phyloP scores from a whole-genome alignment of 805 yeast genomes.

The Hanseniaspora nectarophila region DNA sequence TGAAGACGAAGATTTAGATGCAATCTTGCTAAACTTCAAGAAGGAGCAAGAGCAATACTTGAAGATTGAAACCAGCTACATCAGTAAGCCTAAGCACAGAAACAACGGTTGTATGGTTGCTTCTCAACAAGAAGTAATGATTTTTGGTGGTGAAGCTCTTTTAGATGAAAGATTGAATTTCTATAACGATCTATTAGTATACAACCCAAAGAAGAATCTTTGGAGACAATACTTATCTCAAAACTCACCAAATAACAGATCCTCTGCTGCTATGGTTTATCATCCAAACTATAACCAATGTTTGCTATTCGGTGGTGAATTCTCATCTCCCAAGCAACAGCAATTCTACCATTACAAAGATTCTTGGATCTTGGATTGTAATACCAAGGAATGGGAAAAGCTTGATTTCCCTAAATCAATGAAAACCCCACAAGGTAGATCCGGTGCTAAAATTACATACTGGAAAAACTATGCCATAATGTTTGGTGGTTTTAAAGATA shows the following conservation, averaged over 20 bases:
- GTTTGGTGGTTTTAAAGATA: constrained; percentile 87
- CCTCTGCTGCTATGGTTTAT: constrained; percentile 85
- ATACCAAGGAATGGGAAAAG: constrained; percentile 79
- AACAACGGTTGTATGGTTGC: constrained; percentile 66
- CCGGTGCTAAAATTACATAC: constrained; percentile 80
- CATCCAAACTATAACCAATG: constrained; percentile 76
- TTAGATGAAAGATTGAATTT: constrained; percentile 31
- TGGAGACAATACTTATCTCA: constrained; percentile 76
- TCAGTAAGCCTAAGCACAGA: constrained; percentile 53
- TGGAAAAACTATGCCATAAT: constrained; percentile 86
- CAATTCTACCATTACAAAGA: constrained; percentile 95
- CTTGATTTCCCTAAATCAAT: constrained; percentile 44
- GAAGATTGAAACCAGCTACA: constrained; percentile 50
- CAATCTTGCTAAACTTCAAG: constrained; percentile 63
- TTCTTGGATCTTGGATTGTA: constrained; percentile 84
- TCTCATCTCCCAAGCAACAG: constrained; percentile 88
- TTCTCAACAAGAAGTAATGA: constrained; percentile 57
- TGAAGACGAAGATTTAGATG: constrained; percentile 78
- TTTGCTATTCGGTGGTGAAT: constrained; percentile 89
- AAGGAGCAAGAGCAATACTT: constrained; percentile 69
- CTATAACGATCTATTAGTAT: constrained; percentile 68
- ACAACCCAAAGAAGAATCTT: constrained; percentile 59
- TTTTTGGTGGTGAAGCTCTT: constrained; percentile 83
- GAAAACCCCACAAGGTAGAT: constrained; percentile 69
- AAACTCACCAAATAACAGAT: constrained; percentile 82